phyloP scores from a whole-genome alignment of 176 grass and related monocot species.

The Neostapfia colusana region DNA sequence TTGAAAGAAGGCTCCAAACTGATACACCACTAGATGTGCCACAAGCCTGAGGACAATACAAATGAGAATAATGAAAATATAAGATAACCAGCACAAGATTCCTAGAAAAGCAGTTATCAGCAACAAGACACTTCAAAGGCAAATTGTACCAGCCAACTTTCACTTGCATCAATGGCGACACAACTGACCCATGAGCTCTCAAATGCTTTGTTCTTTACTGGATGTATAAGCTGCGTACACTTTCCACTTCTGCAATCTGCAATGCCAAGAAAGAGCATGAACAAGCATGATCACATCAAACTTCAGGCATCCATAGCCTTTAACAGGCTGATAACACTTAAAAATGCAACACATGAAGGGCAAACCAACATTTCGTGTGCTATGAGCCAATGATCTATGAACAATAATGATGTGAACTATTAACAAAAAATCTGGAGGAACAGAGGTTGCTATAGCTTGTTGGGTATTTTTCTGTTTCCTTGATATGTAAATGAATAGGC shows the following conservation, averaged over 20 bases:
- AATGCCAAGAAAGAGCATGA: slow-evolving; percentile 29
- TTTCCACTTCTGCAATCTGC: slow-evolving; percentile 80
- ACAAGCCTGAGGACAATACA: slow-evolving; percentile 59
- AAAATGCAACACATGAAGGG: not conserved
- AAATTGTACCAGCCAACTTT: slow-evolving; percentile 86
- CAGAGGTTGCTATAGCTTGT: slow-evolving; percentile 6
- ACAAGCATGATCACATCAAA: slow-evolving; percentile 14
- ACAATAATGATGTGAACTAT: not conserved
- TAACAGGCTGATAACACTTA: not conserved
- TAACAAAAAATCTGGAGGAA: not conserved
- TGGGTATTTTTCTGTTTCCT: slow-evolving; percentile 5
- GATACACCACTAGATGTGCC: slow-evolving; percentile 72
- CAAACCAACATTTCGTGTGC: not conserved
- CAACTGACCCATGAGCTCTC: slow-evolving; percentile 71
- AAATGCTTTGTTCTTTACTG: slow-evolving; percentile 55
- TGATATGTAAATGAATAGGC: not conserved
- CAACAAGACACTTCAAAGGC: slow-evolving; percentile 22
- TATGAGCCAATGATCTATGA: not conserved
- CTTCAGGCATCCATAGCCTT: slow-evolving; percentile 9
- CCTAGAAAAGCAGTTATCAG: not conserved
- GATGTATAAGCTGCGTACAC: slow-evolving; percentile 63
- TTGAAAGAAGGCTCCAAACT: slow-evolving; percentile 88
- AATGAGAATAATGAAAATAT: slow-evolving; percentile 6
- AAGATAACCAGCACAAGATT: slow-evolving; percentile 3
- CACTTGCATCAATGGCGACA: slow-evolving; percentile 79